Conservation (phyloP, 2,329 filamentous ascomycete genomes). For the Talaromyces amestolkiae region DNA sequence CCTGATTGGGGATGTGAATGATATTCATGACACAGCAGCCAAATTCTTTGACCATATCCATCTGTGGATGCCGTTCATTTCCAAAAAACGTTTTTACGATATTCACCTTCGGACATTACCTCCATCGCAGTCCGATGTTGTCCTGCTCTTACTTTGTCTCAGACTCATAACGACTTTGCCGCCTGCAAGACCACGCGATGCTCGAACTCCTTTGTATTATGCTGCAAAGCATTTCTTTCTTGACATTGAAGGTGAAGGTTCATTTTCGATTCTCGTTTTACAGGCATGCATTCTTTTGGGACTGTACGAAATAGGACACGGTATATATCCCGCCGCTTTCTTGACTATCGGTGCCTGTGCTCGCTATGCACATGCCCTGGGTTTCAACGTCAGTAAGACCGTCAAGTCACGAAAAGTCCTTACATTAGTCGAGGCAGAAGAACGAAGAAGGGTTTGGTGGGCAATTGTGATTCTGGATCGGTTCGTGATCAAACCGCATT, state of each 20-base stretch:
- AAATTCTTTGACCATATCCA: conserved; percentile 25
- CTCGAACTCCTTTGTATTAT: conserved; percentile 20
- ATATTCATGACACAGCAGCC: conserved; percentile 17
- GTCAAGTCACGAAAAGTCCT: conserved; percentile 13
- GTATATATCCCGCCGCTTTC: conserved; percentile 11
- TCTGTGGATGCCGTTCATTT: conserved; percentile 26
- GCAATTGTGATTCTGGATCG: conserved; percentile 27
- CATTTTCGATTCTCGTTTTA: not conserved
- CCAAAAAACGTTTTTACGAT: conserved; percentile 24
- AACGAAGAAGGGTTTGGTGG: conserved; percentile 29
- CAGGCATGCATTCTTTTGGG: conserved; percentile 11
- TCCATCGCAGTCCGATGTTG: conserved; percentile 19
- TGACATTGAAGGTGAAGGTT: not conserved
- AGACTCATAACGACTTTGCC: conserved; percentile 19
- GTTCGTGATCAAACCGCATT: conserved; percentile 6
- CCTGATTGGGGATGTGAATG: conserved; percentile 8
- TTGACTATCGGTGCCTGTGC: conserved; percentile 15
- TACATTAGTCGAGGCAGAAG: conserved; percentile 26
- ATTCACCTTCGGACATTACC: conserved; percentile 16
- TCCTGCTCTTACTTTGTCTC: conserved; percentile 21
- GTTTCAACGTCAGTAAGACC: not conserved
- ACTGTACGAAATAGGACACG: conserved; percentile 15
- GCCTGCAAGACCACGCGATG: not conserved
- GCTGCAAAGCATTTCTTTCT: conserved; percentile 19
- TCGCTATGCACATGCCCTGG: conserved; percentile 15